Percentiles rank a stretch among this genome's conserved stretches.
Evolutionary conservation across 2,329 filamentous ascomycete genomes (phyloP).

Genomic region (Cordyceps militaris): DNA sequence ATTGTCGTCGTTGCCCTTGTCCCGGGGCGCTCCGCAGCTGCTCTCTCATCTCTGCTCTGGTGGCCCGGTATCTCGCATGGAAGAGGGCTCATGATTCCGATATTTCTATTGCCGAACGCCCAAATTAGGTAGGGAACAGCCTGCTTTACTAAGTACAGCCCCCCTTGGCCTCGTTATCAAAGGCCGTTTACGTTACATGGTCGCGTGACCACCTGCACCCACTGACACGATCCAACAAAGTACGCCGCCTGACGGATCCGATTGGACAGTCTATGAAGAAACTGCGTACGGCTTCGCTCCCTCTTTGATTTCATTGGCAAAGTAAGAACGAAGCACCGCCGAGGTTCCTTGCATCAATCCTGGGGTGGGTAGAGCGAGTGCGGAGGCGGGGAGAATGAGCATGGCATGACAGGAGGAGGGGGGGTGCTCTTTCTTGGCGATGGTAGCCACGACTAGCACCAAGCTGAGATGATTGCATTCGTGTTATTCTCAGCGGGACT

Average conservation of each 20-base stretch:
- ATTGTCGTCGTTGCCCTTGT: background rate
- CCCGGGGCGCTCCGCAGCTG: background rate
- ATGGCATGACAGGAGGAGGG: background rate
- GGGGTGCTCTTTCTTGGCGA: constrained; percentile 5
- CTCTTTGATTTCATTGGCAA: background rate
- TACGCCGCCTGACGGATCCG: background rate
- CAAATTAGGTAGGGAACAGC: background rate
- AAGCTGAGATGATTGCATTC: background rate
- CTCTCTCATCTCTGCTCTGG: background rate
- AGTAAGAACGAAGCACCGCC: background rate
- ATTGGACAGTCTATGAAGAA: background rate
- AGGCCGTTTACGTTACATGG: background rate
- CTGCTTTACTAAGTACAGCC: background rate
- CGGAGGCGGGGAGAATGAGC: background rate
- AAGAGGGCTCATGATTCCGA: no score
- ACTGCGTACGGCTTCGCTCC: background rate
- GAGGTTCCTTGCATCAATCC: background rate
- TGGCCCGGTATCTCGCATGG: background rate
- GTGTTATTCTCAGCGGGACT: background rate
- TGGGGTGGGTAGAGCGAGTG: background rate
- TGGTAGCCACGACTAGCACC: background rate
- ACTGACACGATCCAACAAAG: background rate
- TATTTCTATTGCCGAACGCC: no score
- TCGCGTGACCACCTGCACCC: background rate
- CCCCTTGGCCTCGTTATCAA: background rate